phyloP scores from a whole-genome alignment of 2,329 filamentous ascomycete genomes.

The Cladosporium sp. region DNA sequence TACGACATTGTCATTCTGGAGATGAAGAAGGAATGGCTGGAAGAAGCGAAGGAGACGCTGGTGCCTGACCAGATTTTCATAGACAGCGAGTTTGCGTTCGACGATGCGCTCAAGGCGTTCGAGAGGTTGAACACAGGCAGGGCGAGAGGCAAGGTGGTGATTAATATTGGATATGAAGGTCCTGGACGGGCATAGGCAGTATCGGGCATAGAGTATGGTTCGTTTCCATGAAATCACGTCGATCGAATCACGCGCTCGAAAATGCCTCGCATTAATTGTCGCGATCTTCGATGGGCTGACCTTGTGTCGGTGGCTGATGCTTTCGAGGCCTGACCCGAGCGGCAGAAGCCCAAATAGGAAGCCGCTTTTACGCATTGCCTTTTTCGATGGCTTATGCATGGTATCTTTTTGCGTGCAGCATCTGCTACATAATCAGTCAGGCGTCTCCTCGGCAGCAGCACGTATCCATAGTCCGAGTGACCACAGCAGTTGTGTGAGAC shows the following conservation, averaged over 20 bases:
- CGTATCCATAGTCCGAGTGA: not conserved
- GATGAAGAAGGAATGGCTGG: constrained; percentile 47
- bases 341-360: not conserved
- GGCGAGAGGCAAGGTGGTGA: constrained; percentile 32
- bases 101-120: constrained; percentile 44
- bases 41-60: constrained; percentile 51
- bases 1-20: constrained; percentile 42
- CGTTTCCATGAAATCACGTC: not conserved
- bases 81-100: constrained; percentile 55
- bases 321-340: not conserved
- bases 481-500: not conserved
- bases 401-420: too few relatives aligned
- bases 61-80: constrained; percentile 49
- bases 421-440: not conserved
- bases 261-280: not conserved
- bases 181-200: not conserved
- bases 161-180: constrained; percentile 6
- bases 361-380: not conserved
- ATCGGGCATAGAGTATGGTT: not conserved
- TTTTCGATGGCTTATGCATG: not conserved
- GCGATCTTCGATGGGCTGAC: not conserved
- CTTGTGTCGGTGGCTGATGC: not conserved
- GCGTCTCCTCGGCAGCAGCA: not conserved
- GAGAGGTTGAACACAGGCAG: constrained; percentile 32
- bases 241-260: not conserved